These are phyloP conservation scores for Xylaria telfairii DNA, from an alignment of 495 filamentous ascomycete species.

Conservation along the genomic window DNA sequence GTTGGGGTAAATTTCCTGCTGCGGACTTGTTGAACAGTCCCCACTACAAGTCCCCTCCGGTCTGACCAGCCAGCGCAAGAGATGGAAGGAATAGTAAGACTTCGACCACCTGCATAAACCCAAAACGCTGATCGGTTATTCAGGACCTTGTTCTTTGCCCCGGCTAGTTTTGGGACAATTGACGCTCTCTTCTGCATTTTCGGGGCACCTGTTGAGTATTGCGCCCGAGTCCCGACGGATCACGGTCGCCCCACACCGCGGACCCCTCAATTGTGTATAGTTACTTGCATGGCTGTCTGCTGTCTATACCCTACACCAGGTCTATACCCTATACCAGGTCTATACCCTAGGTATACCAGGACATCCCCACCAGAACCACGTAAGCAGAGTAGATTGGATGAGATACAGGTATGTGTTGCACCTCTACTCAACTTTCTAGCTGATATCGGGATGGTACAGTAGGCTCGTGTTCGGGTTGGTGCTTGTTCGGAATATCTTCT, in stretches of 20 bases:
- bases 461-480: slow-evolving; percentile 12
- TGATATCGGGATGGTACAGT: not conserved
- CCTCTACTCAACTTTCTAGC: not conserved
- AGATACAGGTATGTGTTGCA: slow-evolving; percentile 3
- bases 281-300: not conserved
- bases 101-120: slow-evolving; percentile 7
- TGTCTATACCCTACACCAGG: too few species aligned
- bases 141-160: not conserved
- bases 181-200: not conserved
- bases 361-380: slow-evolving; percentile 22
- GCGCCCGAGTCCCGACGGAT: slow-evolving; percentile 21
- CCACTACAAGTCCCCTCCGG: slow-evolving; percentile 16
- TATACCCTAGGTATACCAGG: slow-evolving; percentile 2
- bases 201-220: slow-evolving; percentile 13
- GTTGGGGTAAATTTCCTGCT: slow-evolving; percentile 26
- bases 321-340: slow-evolving; percentile 2
- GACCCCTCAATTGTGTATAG: slow-evolving; percentile 2
- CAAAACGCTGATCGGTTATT: slow-evolving; percentile 6
- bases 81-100: slow-evolving; percentile 1
- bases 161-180: not conserved
- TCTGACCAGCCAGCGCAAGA: slow-evolving; percentile 14
- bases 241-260: not conserved
- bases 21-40: slow-evolving; percentile 24
- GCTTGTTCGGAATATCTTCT: not conserved
- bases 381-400: slow-evolving; percentile 27